Base-by-base conservation (phyloP, 371 early-diverging fungal genomes). In the Entomophthora muscae region DNA sequence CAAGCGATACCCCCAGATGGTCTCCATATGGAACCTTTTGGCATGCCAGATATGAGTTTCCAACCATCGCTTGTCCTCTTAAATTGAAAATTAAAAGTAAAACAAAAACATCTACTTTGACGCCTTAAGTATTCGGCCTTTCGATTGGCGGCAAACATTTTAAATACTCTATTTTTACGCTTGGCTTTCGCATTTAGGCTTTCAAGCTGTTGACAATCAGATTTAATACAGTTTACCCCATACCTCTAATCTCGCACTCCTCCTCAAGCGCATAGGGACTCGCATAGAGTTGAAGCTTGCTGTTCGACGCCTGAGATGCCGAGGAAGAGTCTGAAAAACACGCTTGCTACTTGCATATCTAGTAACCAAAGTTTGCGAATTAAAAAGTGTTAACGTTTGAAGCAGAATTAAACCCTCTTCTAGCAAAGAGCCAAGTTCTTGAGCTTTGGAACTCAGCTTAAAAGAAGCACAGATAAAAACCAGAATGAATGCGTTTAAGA, bases 41-140 rank as follows among this genome's bases (percentile, higher is more conserved):
- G 94, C 85, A 66, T 96, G 95, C 96, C 97, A 97, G 32, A 96
- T 79, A 73, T 97, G 98, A n/a, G 97, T 96, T 70, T 94, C 94
- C 29, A 97, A 70, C 98, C 96, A 97, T 29, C 80, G 75, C n/a
- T 84, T 83, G 1, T 77, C 72, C 12, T 65, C 83, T 83, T 69
- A 32, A 1, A 56, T 30, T 33, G 23, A 52, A 56, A 62, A 68
- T 31, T 12, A 58, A 58, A 21, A 58, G 1, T 1, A 29, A 3
- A 22, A 2, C 22, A 28, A 12, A 17, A 33, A 30, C n/a, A 63
- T 27, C 61, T 73, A 72, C 81, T 73, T 70, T 81, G 82, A 27
- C 83, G 72, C 63, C 77, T 66, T 56, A 73, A 67, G 62, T 77
- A 85, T 67, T 83, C 80, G 54, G 76, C 70, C 42, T 52, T 33